Conservation (phyloP, 2,329 filamentous ascomycete genomes). For the Rhytidhysteron rufulum region DNA sequence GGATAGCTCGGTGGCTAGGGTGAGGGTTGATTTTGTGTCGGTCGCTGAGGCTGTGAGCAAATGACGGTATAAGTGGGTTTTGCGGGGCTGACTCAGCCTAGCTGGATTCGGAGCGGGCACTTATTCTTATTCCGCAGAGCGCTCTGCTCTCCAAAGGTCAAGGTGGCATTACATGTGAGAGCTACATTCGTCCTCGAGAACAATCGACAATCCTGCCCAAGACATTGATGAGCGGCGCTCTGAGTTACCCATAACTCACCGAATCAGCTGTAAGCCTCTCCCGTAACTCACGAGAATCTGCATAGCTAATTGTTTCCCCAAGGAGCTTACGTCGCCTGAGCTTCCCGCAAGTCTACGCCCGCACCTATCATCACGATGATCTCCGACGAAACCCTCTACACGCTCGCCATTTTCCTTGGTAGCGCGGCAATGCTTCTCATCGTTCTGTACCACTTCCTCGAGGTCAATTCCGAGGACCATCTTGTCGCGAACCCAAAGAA, state of each 20-base stretch:
- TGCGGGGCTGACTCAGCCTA: conserved; percentile 3
- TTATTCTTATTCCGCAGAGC: no score
- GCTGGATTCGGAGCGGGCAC: conserved; percentile 7
- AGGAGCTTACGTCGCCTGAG: background rate
- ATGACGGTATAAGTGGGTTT: conserved; percentile 23
- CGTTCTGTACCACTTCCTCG: conserved; percentile 92
- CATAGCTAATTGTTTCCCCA: background rate
- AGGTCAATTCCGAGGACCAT: conserved; percentile 74
- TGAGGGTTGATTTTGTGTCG: conserved; percentile 3
- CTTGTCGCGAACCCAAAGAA: conserved; percentile 24
- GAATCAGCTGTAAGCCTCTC: no score
- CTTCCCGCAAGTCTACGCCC: background rate
- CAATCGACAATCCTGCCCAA: no score
- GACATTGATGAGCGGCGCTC: no score
- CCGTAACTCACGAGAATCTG: no score
- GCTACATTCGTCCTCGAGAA: background rate
- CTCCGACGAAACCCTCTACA: conserved; percentile 86
- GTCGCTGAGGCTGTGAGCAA: conserved; percentile 20
- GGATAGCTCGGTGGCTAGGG: conserved; percentile 12
- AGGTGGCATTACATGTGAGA: conserved; percentile 15
- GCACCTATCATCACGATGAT: conserved; percentile 66
- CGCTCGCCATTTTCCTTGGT: conserved; percentile 88
- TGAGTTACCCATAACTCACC: no score
- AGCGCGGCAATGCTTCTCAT: conserved; percentile 87
- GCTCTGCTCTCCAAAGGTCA: conserved; percentile 12